A percentile compares a stretch with the other conserved stretches of the same genome.
Conservation (phyloP, 2,329 filamentous ascomycete species). For the Fusarium oligoseptatum region DNA sequence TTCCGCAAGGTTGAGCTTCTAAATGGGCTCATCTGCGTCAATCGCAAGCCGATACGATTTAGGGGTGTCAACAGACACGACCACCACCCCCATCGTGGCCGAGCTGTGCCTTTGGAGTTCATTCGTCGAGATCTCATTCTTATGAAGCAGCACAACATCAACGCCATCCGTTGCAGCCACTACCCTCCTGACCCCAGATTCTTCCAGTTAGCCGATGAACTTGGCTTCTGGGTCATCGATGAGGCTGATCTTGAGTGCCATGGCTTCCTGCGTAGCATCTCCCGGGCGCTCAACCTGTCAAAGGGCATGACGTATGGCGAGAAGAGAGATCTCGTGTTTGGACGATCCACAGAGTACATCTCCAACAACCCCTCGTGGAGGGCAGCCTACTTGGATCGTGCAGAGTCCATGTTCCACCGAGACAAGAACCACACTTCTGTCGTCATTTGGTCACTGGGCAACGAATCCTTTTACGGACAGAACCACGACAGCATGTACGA, state of each 20-base stretch:
- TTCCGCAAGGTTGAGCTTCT: not conserved
- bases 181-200: constrained; percentile 72
- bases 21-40: not conserved
- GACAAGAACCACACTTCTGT: constrained; percentile 77
- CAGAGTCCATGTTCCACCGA: constrained; percentile 70
- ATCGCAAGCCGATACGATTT: not conserved
- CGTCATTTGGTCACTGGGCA: constrained; percentile 78
- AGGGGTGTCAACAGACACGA: constrained; percentile 6
- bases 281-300: not conserved
- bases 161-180: constrained; percentile 76
- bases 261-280: constrained; percentile 55
- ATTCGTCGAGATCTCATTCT: constrained; percentile 64
- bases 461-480: constrained; percentile 77
- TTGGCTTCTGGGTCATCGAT: constrained; percentile 74
- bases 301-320: not conserved
- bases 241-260: constrained; percentile 68
- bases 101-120: not conserved
- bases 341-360: constrained; percentile 57
- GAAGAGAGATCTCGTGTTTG: not conserved
- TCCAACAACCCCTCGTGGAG: constrained; percentile 70
- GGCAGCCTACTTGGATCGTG: constrained; percentile 69
- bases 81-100: not conserved
- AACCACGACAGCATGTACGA: constrained; percentile 77
- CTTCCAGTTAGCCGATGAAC: constrained; percentile 71
- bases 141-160: constrained; percentile 79